Evolutionary conservation across 305 asterid species (phyloP).

Genomic region (Fraxinus greggii): DNA sequence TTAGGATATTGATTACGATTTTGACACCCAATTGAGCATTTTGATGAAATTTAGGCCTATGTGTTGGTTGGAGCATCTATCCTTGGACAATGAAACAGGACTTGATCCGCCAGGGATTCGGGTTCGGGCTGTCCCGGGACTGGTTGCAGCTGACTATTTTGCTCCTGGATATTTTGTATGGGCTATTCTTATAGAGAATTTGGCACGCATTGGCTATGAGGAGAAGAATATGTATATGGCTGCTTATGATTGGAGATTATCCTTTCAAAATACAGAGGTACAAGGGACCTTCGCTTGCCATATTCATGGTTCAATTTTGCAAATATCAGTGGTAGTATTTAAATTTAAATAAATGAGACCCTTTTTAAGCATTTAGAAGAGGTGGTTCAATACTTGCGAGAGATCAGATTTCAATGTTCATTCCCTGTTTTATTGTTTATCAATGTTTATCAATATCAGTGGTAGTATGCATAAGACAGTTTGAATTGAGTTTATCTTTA

Average conservation of each 20-base stretch:
- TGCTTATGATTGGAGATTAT: slow-evolving; percentile 85
- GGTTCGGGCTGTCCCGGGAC: slow-evolving; percentile 75
- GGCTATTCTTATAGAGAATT: slow-evolving; percentile 80
- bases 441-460: too few species aligned
- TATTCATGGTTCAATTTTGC: background rate
- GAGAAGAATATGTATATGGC: slow-evolving; percentile 87
- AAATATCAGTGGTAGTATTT: background rate
- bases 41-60: slow-evolving; percentile 54
- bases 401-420: background rate
- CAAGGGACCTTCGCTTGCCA: background rate
- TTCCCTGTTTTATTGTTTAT: background rate
- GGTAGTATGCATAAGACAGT: background rate
- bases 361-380: background rate
- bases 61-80: slow-evolving; percentile 90
- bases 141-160: slow-evolving; percentile 83
- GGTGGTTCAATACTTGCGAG: background rate
- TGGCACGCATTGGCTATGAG: slow-evolving; percentile 82
- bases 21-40: slow-evolving; percentile 9
- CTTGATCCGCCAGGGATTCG: slow-evolving; percentile 87
- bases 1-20: background rate
- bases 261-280: slow-evolving; percentile 91
- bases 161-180: slow-evolving; percentile 89
- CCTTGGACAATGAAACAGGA: slow-evolving; percentile 81
- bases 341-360: background rate
- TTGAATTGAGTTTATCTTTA: background rate